A percentile compares a stretch with the other conserved stretches of the same genome.
phyloP scores from a whole-genome alignment of 2,329 filamentous ascomycete species.

The Trichoderma sp. region DNA sequence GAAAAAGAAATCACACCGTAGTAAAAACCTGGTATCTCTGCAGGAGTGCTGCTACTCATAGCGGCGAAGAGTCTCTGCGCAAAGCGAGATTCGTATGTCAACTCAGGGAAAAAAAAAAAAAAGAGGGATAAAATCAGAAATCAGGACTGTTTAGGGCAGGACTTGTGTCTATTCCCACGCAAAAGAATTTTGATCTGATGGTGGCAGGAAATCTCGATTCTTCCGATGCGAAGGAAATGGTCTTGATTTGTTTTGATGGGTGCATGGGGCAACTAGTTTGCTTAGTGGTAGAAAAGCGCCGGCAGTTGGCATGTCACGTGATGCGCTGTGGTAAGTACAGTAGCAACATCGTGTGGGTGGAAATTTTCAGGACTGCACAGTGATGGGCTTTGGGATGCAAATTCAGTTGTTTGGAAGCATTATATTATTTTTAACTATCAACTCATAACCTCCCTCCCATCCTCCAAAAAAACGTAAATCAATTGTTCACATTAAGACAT shows the following conservation, averaged over 20 bases:
- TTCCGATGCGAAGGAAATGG: not conserved
- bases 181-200: not conserved
- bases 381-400: too few species aligned
- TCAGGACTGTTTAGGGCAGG: not conserved
- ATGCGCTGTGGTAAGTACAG: not conserved
- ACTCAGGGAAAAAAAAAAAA: not conserved
- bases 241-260: not conserved
- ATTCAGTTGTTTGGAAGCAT: not conserved
- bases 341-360: not conserved
- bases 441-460: not conserved
- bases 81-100: not conserved
- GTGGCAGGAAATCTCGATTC: not conserved
- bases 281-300: not conserved
- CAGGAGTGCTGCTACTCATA: slow-evolving; percentile 27
- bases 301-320: not conserved
- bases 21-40: slow-evolving; percentile 52
- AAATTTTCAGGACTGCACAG: too few species aligned
- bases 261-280: not conserved
- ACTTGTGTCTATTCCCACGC: not conserved
- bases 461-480: not conserved
- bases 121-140: too few species aligned
- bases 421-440: not conserved
- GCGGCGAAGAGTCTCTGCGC: not conserved
- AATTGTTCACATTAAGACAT: not conserved
- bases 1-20: slow-evolving; percentile 40